A percentile compares a stretch with the other conserved stretches of the same genome.
phyloP scores from a whole-genome alignment of 202 grass and related monocot species.

The Panicum hallii region DNA sequence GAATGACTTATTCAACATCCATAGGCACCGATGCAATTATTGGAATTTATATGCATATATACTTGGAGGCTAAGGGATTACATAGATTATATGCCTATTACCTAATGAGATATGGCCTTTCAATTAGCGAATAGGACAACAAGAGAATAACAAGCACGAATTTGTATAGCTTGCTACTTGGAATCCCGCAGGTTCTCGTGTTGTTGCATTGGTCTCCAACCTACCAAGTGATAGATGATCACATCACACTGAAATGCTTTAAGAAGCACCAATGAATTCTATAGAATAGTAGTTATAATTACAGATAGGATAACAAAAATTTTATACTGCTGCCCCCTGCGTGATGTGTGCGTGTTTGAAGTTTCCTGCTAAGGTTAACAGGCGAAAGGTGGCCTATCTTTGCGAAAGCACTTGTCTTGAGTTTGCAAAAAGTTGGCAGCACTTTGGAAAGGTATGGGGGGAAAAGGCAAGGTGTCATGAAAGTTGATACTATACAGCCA shows the following conservation, averaged over 20 bases:
- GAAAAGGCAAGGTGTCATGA: constrained; percentile 49
- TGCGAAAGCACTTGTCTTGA: constrained; percentile 62
- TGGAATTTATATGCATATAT: constrained; percentile 15
- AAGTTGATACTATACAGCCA: constrained; percentile 37
- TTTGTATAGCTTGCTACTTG: constrained; percentile 40
- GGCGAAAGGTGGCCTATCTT: constrained; percentile 48
- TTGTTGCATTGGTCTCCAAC: constrained; percentile 32
- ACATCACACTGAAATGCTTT: constrained; percentile 50
- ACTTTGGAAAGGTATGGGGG: constrained; percentile 60
- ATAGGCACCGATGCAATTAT: not conserved
- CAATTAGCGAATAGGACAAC: constrained; percentile 16
- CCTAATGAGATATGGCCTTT: constrained; percentile 10
- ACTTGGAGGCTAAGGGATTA: constrained; percentile 30
- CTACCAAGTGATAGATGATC: constrained; percentile 27
- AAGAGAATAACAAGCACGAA: constrained; percentile 28
- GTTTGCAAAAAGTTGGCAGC: constrained; percentile 61
- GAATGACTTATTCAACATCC: not conserved
- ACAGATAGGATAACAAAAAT: constrained; percentile 19
- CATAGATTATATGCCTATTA: not conserved
- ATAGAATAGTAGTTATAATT: constrained; percentile 20
- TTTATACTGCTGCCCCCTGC: not conserved
- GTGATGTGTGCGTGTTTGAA: constrained; percentile 36
- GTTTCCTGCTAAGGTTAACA: constrained; percentile 49
- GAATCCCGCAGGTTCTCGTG: constrained; percentile 35
- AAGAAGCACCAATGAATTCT: constrained; percentile 48